These are phyloP conservation scores for Colletotrichum brevisporum DNA, from an alignment of 2,329 filamentous ascomycete genomes.

Conservation along the genomic window DNA sequence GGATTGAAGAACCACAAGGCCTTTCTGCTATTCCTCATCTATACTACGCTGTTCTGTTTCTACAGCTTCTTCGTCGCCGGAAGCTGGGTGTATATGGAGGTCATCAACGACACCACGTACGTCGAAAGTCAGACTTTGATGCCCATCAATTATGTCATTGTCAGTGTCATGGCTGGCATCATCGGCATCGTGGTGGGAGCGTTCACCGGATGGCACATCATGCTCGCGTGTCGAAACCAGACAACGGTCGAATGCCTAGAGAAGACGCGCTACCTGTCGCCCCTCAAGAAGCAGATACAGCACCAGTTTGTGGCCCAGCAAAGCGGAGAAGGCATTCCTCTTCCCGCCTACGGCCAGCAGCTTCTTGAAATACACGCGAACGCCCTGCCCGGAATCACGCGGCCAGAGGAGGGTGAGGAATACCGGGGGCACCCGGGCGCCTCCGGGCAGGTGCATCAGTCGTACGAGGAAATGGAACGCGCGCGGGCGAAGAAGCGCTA, in stretches of 20 bases:
- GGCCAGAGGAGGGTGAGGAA: slow-evolving; percentile 85
- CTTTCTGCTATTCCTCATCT: slow-evolving; percentile 92
- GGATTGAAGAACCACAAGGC: slow-evolving; percentile 96
- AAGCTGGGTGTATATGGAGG: slow-evolving; percentile 88
- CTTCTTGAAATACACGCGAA: slow-evolving; percentile 87
- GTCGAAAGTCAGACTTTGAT: slow-evolving; percentile 76
- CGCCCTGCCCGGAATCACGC: slow-evolving; percentile 82
- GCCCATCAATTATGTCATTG: slow-evolving; percentile 91
- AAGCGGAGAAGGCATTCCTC: slow-evolving; percentile 62
- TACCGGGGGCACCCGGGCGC: slow-evolving; percentile 52
- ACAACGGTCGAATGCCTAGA: slow-evolving; percentile 98
- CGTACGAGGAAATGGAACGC: slow-evolving; percentile 70
- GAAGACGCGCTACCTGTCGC: slow-evolving; percentile 93
- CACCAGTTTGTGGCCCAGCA: slow-evolving; percentile 71
- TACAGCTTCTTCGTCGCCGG: slow-evolving; percentile 83
- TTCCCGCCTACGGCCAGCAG: slow-evolving; percentile 78
- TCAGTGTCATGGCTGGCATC: slow-evolving; percentile 89
- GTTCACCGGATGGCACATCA: slow-evolving; percentile 93
- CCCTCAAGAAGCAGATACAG: slow-evolving; percentile 79
- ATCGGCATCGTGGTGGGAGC: slow-evolving; percentile 90
- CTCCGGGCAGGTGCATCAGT: slow-evolving; percentile 59
- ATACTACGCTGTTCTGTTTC: slow-evolving; percentile 89
- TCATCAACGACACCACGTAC: slow-evolving; percentile 78
- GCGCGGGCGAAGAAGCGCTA: slow-evolving; percentile 69
- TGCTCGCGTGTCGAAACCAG: slow-evolving; percentile 82